Evolutionary conservation across 768 basidiomycete species (phyloP).

Genomic region (Hebeloma cylindrosporum): DNA sequence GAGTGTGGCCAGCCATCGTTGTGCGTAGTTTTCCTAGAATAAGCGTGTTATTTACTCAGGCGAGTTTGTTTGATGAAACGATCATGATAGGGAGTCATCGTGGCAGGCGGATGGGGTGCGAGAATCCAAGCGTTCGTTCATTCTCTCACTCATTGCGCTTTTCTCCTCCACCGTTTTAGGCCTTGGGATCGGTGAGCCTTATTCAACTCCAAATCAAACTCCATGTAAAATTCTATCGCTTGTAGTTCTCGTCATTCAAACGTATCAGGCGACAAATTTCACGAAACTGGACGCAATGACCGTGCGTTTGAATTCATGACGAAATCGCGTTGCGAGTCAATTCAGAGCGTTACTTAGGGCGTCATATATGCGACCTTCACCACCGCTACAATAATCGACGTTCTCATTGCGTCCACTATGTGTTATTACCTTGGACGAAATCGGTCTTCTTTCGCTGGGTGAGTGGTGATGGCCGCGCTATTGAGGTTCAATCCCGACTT

Average conservation of each 20-base stretch:
- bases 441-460: constrained; percentile 21
- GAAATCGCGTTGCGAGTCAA: neutral
- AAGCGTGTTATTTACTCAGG: constrained; percentile 18
- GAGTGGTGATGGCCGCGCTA: neutral
- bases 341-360: constrained; percentile 29
- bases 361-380: constrained; percentile 39
- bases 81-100: no score
- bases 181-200: constrained; percentile 13
- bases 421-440: constrained; percentile 31
- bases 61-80: no score
- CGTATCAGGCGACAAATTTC: constrained; percentile 31
- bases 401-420: constrained; percentile 34
- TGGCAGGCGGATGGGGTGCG: constrained; percentile 37
- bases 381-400: constrained; percentile 41
- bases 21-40: constrained; percentile 8
- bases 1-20: constrained; percentile 13
- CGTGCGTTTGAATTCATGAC: constrained; percentile 20
- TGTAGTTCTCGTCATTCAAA: constrained; percentile 33
- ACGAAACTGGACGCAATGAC: constrained; percentile 28
- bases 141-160: no score
- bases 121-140: neutral
- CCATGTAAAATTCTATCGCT: neutral
- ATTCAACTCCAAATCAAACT: neutral
- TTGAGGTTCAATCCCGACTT: no score
- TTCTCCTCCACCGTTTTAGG: neutral